Base-by-base conservation (phyloP, 2,329 filamentous ascomycete genomes). In the Capronia americana region DNA sequence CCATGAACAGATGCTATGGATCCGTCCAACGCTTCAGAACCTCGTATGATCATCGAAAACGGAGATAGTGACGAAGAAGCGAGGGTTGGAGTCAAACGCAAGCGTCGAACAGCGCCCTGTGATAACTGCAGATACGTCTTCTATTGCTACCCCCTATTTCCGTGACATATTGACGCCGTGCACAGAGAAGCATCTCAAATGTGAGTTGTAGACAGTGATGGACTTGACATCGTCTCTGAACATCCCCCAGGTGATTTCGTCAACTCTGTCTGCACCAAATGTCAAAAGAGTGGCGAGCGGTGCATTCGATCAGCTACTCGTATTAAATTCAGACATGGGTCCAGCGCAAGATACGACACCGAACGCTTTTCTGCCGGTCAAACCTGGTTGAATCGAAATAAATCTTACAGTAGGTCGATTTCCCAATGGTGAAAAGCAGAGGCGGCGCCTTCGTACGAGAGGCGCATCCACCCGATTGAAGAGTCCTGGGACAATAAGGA, bases 301-400 rank as follows among this genome's bases (percentile, higher is more conserved):
- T 70, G 68, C 34, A 56, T 65, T 30, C 66, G 68, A 23, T 53
- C 34, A 26, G 34, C 26, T n/a, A 51, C 20, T 8, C 57, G 65
- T 28, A 64, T 70, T 44, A 58, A 50, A 20, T 78, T 78, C 64
- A 69, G 75, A 10, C 76, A 77, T 70, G 75, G 76, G 30, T 77
- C 75, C 17, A 74, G 72, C 67, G 75, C 75, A 20, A 73, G 69
- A 65, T 76, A 76, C 67, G 72, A 76, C 65, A 66, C 68, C 44
- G 63, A 63, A 17, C 69, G 73, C 38, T 77, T 78, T 61, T 67
- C 75, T 30, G 71, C 73, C 38, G 71, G 75, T 68, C 77, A 78
- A 63, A 67, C 71, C 28, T 78, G 77, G 77, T 68, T 77, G 50
- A 72, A 69, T 32, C 67, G 72, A 30, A 73, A 71, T 11, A 72